phyloP scores from a whole-genome alignment of 75 land plant genomes.

The Selaginella tamariscina region DNA sequence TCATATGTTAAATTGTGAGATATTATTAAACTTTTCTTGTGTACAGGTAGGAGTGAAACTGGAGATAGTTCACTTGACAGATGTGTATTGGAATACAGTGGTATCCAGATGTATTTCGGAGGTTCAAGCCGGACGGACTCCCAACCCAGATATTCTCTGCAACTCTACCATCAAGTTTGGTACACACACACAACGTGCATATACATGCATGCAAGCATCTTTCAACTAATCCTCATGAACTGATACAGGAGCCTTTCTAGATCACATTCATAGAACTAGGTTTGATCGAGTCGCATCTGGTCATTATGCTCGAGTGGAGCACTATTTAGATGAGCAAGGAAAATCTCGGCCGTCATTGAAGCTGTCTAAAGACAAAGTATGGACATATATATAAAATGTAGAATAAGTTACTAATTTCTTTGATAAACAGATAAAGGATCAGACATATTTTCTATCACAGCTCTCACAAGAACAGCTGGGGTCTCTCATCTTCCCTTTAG shows the following conservation, averaged over 20 bases:
- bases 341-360: neutral
- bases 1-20: too few relatives aligned
- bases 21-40: neutral
- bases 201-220: neutral
- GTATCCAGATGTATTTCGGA: slow-evolving; percentile 81
- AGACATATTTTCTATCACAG: slow-evolving; percentile 93
- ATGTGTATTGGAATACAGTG: slow-evolving; percentile 88
- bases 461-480: slow-evolving; percentile 68
- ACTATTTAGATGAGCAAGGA: slow-evolving; percentile 11
- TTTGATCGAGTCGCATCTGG: slow-evolving; percentile 96
- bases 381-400: neutral
- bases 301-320: slow-evolving; percentile 82
- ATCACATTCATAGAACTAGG: slow-evolving; percentile 49
- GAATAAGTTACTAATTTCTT: neutral
- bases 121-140: slow-evolving; percentile 80
- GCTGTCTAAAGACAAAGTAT: slow-evolving; percentile 70
- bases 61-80: slow-evolving; percentile 83
- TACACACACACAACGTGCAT: slow-evolving; percentile 15
- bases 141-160: slow-evolving; percentile 97
- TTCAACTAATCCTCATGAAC: neutral
- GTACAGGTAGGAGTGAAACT: slow-evolving; percentile 73
- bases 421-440: slow-evolving; percentile 81
- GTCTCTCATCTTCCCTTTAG: slow-evolving; percentile 80
- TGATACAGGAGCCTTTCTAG: slow-evolving; percentile 82
- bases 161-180: slow-evolving; percentile 96